Conservation (phyloP, 1,139 yeast genomes). For the Taphrina wiesneri region DNA sequence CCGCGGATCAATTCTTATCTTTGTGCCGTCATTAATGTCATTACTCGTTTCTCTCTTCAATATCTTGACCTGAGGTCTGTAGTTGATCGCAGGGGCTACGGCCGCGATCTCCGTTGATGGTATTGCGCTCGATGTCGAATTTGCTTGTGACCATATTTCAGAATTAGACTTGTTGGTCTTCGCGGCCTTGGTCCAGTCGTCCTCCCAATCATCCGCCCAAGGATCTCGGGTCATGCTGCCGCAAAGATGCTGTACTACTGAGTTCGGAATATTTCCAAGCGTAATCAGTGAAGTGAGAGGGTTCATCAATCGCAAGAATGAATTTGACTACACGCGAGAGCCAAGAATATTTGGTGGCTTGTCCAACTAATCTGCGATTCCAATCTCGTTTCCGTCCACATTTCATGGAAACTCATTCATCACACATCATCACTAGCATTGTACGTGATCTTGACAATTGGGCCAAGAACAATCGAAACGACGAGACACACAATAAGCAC, state of each 20-base stretch:
- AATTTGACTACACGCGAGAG: too few relatives aligned
- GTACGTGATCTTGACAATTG: too few relatives aligned
- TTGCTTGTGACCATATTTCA: slow-evolving; percentile 26
- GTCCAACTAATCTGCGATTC: background rate
- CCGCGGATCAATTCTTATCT: background rate
- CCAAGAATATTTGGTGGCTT: background rate
- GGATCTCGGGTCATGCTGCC: slow-evolving; percentile 21
- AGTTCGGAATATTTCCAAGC: background rate
- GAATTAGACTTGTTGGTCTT: background rate
- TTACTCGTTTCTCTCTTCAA: background rate
- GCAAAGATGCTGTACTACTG: too few relatives aligned
- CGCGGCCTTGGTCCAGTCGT: slow-evolving; percentile 30
- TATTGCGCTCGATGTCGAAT: background rate
- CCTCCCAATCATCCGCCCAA: slow-evolving; percentile 31
- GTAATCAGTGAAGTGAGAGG: background rate
- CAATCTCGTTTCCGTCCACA: background rate
- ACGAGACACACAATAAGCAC: too few relatives aligned
- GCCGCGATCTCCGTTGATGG: background rate
- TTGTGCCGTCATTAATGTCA: background rate
- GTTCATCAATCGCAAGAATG: too few relatives aligned
- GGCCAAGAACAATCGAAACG: too few relatives aligned
- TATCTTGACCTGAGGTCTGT: slow-evolving; percentile 20
- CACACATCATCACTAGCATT: too few relatives aligned
- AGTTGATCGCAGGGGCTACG: background rate
- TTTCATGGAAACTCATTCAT: background rate